phyloP scores from a whole-genome alignment of 305 asterid species.

The Solanum hybrid region DNA sequence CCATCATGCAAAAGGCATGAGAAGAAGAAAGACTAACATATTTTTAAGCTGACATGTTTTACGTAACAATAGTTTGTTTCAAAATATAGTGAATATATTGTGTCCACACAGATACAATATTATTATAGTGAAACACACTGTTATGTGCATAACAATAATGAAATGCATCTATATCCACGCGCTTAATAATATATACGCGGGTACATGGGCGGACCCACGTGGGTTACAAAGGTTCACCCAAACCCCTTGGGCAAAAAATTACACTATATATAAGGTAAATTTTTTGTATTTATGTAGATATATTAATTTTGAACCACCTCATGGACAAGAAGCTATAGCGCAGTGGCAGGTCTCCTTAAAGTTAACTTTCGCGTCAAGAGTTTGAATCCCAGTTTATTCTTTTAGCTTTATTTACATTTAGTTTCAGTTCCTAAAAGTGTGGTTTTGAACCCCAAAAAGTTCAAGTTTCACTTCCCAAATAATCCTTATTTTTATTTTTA shows the following conservation, averaged over 20 bases:
- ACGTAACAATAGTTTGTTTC: not conserved
- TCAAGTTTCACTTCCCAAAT: not conserved
- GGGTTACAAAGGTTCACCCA: not conserved
- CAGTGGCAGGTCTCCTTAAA: too few species aligned
- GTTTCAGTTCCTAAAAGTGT: too few species aligned
- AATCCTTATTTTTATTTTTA: too few species aligned
- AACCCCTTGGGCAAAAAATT: not conserved
- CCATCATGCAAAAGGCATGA: not conserved
- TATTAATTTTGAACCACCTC: not conserved
- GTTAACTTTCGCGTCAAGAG: not conserved
- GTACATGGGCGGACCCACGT: not conserved
- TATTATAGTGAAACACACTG: not conserved
- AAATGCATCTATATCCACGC: not conserved
- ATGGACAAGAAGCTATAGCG: not conserved
- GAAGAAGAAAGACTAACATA: not conserved
- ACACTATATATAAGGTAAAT: too few species aligned
- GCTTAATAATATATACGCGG: not conserved
- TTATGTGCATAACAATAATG: not conserved
- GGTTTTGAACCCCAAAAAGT: too few species aligned
- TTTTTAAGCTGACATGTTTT: not conserved
- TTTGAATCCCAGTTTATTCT: too few species aligned
- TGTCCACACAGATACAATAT: not conserved
- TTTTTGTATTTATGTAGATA: not conserved
- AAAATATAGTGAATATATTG: not conserved
- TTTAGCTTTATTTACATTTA: too few species aligned